Percentiles rank a stretch among this genome's conserved stretches.
phyloP scores from a whole-genome alignment of 805 yeast species.

The Zygosaccharomyces pseudorouxii region DNA sequence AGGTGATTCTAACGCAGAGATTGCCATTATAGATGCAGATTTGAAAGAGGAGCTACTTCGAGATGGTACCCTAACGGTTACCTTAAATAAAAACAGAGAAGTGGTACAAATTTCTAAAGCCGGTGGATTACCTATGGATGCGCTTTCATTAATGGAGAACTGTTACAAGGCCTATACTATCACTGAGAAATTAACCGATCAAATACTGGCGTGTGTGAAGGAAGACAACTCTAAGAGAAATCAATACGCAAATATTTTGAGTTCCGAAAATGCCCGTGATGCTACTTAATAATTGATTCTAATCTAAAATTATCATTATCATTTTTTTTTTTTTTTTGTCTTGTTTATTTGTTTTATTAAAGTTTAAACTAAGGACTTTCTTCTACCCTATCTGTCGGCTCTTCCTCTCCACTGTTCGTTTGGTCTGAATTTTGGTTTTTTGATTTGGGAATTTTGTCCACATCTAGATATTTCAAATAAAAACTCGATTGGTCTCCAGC shows the following conservation, averaged over 20 bases:
- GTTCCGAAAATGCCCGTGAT: constrained; percentile 35
- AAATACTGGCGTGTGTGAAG: constrained; percentile 52
- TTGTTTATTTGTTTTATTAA: background rate
- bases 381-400: background rate
- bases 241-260: constrained; percentile 28
- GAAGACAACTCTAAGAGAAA: constrained; percentile 50
- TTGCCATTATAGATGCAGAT: constrained; percentile 70
- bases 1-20: constrained; percentile 56
- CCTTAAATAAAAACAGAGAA: constrained; percentile 86
- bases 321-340: background rate
- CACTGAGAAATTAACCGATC: constrained; percentile 60
- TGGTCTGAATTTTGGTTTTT: constrained; percentile 41
- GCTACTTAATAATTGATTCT: background rate
- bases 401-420: background rate
- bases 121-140: constrained; percentile 84
- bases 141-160: constrained; percentile 61
- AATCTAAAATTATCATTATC: background rate
- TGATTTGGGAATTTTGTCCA: constrained; percentile 52
- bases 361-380: background rate
- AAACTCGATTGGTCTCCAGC: constrained; percentile 1
- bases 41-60: constrained; percentile 70
- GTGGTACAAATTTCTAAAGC: constrained; percentile 85
- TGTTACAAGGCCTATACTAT: constrained; percentile 58
- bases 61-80: constrained; percentile 76
- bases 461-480: constrained; percentile 5